Conservation (phyloP, 2,329 filamentous ascomycete species). For the Neocatenulostroma microsporum region DNA sequence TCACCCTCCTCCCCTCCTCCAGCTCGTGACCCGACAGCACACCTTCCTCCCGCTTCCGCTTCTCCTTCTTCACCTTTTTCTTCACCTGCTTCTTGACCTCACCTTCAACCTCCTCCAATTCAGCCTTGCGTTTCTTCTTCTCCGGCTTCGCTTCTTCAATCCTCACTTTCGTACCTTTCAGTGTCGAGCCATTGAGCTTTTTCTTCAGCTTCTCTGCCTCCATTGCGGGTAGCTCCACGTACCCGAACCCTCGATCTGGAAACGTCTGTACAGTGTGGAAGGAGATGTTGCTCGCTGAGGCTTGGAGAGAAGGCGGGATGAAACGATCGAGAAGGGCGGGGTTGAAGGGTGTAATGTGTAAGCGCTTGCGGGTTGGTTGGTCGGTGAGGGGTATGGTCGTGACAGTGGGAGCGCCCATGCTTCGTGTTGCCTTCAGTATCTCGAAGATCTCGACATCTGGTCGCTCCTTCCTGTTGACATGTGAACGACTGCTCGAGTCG, state of each 20-base stretch:
- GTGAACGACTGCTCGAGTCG: too few relatives aligned
- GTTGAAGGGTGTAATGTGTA: constrained; percentile 85
- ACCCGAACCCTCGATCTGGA: constrained; percentile 85
- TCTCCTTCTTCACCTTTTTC: constrained; percentile 50
- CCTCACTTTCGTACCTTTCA: constrained; percentile 77
- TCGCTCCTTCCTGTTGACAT: too few relatives aligned
- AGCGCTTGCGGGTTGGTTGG: constrained; percentile 44
- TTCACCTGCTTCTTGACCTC: constrained; percentile 27
- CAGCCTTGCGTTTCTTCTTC: constrained; percentile 44
- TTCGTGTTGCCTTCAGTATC: too few relatives aligned
- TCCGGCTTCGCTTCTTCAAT: constrained; percentile 72
- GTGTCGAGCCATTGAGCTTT: constrained; percentile 77
- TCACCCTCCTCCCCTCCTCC: constrained; percentile 66
- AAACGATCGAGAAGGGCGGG: constrained; percentile 64
- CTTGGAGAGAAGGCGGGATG: constrained; percentile 59
- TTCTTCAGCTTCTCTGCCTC: constrained; percentile 88
- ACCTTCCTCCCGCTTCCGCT: constrained; percentile 42
- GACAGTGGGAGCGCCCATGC: too few relatives aligned
- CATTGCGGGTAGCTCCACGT: constrained; percentile 68
- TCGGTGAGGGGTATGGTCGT: too few relatives aligned
- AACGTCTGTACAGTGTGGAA: constrained; percentile 81
- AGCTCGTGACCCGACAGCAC: constrained; percentile 64
- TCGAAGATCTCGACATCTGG: too few relatives aligned
- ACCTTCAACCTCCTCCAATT: constrained; percentile 22
- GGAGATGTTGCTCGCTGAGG: constrained; percentile 70